A percentile compares a stretch with the other conserved stretches of the same genome.
phyloP scores from a whole-genome alignment of 108 stramenopile genomes.

The Cylindrotheca fusiformis region DNA sequence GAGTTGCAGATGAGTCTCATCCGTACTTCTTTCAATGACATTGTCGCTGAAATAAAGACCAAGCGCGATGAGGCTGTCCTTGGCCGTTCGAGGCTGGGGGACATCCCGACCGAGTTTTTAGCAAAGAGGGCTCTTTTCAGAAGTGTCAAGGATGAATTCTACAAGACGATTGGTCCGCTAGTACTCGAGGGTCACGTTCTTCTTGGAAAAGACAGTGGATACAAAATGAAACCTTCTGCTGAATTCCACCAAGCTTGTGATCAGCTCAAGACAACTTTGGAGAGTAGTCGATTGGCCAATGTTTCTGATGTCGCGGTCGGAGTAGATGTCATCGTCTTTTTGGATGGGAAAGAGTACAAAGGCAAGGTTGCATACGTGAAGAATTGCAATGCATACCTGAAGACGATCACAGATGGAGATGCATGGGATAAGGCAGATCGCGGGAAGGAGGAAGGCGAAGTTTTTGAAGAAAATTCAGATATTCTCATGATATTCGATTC shows the following conservation, averaged over 20 bases:
- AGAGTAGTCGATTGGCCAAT: neutral
- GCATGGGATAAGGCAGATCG: neutral
- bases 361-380: neutral
- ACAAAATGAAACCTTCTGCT: conserved; percentile 1
- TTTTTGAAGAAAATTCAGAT: neutral
- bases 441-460: neutral
- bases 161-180: neutral
- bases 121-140: neutral
- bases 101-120: neutral
- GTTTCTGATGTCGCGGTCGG: neutral
- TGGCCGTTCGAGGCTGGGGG: neutral
- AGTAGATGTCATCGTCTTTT: conserved; percentile 3
- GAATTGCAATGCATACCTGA: neutral
- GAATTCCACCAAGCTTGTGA: neutral
- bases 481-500: neutral
- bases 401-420: neutral
- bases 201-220: neutral
- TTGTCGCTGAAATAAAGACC: neutral
- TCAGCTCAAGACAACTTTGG: neutral
- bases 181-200: neutral
- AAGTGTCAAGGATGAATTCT: neutral
- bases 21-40: neutral
- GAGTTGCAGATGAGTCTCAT: neutral
- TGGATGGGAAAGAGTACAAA: neutral
- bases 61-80: neutral